Conservation (phyloP, 495 filamentous ascomycete species). For the Podospora pseudocomata region DNA sequence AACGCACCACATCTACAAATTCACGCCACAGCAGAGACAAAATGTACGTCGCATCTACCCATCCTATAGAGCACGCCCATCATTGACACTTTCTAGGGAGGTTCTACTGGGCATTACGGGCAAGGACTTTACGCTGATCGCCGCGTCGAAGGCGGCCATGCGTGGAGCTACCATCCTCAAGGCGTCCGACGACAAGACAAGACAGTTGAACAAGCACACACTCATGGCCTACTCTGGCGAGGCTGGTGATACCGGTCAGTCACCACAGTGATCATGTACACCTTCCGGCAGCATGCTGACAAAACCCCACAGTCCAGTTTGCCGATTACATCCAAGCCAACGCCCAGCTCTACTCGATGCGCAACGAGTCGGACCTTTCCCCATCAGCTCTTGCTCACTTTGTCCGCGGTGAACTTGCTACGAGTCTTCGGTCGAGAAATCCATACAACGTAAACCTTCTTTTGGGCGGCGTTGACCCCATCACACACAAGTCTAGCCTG, state of each 20-base stretch:
- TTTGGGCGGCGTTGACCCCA: conserved; percentile 85
- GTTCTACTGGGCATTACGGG: conserved; percentile 96
- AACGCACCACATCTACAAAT: conserved; percentile 5
- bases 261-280: background rate
- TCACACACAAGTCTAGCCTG: conserved; percentile 78
- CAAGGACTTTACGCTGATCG: conserved; percentile 97
- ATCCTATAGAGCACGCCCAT: background rate
- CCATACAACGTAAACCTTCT: conserved; percentile 96
- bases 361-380: conserved; percentile 85
- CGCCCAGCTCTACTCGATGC: conserved; percentile 96
- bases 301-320: conserved; percentile 74
- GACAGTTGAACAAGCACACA: conserved; percentile 82
- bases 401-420: conserved; percentile 86
- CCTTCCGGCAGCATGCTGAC: conserved; percentile 27
- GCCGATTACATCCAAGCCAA: conserved; percentile 99
- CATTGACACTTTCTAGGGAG: conserved; percentile 61
- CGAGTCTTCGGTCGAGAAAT: conserved; percentile 80
- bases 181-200: conserved; percentile 93
- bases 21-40: conserved; percentile 20
- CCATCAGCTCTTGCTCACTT: conserved; percentile 87
- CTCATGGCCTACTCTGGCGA: conserved; percentile 97
- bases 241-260: conserved; percentile 87
- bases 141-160: conserved; percentile 96
- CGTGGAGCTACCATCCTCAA: conserved; percentile 95
- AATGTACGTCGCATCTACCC: conserved; percentile 29